These are phyloP conservation scores for Tricharina praecox DNA, from an alignment of 495 filamentous ascomycete species.

Conservation along the genomic window DNA sequence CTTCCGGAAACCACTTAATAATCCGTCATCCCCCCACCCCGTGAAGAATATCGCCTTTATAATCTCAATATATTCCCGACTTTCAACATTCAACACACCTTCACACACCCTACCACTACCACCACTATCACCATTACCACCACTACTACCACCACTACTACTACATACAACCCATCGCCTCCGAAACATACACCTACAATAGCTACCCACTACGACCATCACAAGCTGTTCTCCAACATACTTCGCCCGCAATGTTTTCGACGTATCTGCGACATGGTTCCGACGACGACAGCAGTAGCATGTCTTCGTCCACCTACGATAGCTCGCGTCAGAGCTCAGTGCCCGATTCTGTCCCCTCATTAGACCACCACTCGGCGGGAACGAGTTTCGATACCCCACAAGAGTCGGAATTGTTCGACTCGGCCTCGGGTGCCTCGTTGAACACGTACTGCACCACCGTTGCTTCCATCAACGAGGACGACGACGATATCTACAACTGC, in stretches of 20 bases:
- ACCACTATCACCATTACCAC: too few species aligned
- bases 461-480: constrained; percentile 47
- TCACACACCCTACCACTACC: too few species aligned
- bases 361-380: constrained; percentile 22
- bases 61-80: too few species aligned
- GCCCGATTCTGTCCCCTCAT: constrained; percentile 25
- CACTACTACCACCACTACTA: too few species aligned
- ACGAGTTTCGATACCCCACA: constrained; percentile 17
- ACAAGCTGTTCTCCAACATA: too few species aligned
- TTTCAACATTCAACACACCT: too few species aligned
- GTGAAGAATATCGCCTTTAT: too few species aligned
- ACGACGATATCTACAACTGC: constrained; percentile 36
- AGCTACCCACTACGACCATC: too few species aligned
- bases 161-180: too few species aligned
- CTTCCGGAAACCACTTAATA: too few species aligned
- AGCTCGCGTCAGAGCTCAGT: constrained; percentile 20
- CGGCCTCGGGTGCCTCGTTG: constrained; percentile 43
- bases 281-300: constrained; percentile 18
- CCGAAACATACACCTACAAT: too few species aligned
- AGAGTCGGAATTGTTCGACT: constrained; percentile 20
- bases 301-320: constrained; percentile 7
- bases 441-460: constrained; percentile 69
- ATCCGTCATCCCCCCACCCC: too few species aligned
- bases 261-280: background rate
- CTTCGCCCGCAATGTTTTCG: background rate